Percentiles rank a stretch among this genome's conserved stretches.
Conservation (phyloP, 2,329 filamentous ascomycete genomes). For the Aspergillus sp. region DNA sequence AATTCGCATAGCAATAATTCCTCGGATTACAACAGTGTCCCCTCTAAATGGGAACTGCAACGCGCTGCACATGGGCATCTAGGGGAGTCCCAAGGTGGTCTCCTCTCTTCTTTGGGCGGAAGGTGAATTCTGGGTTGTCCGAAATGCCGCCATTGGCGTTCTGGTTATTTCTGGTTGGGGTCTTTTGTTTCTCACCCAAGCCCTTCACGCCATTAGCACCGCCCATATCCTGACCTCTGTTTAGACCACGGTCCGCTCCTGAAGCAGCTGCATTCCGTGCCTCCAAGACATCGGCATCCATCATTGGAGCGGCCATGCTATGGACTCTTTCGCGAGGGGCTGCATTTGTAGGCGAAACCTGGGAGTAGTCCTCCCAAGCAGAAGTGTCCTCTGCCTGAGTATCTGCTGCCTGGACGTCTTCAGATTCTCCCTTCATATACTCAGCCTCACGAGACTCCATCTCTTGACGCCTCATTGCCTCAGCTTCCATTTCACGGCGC, state of each 20-base stretch:
- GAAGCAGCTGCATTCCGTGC: neutral
- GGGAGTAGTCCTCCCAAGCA: neutral
- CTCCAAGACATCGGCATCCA: constrained; percentile 5
- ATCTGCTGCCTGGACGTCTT: neutral
- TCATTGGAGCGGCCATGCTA: constrained; percentile 6
- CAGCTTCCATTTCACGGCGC: no score
- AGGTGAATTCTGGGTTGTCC: neutral
- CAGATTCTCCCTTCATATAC: neutral
- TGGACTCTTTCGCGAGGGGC: constrained; percentile 1
- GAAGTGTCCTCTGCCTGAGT: neutral
- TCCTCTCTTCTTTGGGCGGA: neutral
- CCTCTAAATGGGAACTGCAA: constrained; percentile 16
- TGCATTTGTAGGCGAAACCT: neutral
- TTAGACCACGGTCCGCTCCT: neutral
- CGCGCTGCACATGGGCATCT: constrained; percentile 10
- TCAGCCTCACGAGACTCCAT: neutral
- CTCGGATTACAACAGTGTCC: neutral
- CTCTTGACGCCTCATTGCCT: neutral
- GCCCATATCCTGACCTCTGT: neutral
- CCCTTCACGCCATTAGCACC: neutral
- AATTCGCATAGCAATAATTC: neutral
- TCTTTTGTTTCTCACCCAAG: neutral
- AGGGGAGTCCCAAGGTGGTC: neutral
- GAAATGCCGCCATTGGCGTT: constrained; percentile 4
- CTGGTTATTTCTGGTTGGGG: neutral